Evolutionary conservation across 495 filamentous ascomycete species (phyloP).

Genomic region (Staphylotrichum tortipilum): DNA sequence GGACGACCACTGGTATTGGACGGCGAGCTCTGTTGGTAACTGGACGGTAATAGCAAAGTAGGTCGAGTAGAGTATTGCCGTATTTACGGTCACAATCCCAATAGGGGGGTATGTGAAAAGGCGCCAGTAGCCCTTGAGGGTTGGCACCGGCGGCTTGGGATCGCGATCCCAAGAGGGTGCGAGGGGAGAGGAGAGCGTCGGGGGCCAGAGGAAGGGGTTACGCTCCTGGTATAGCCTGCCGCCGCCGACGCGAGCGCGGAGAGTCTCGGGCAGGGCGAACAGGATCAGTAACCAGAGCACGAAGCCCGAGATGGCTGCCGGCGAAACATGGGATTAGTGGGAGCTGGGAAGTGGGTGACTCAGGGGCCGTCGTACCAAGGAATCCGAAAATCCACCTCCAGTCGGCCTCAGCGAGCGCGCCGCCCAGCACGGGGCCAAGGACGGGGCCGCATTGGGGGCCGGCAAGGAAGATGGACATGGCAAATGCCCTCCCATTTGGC

Average conservation of each 20-base stretch:
- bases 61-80: conserved; percentile 10
- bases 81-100: conserved; percentile 10
- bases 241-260: conserved; percentile 1
- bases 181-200: conserved; percentile 1
- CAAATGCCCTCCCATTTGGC: background rate
- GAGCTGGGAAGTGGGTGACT: background rate
- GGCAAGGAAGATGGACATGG: background rate
- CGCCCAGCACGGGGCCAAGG: no score
- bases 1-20: conserved; percentile 6
- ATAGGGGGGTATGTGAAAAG: conserved; percentile 7
- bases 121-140: conserved; percentile 7
- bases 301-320: conserved; percentile 5
- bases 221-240: background rate
- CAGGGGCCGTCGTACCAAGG: conserved; percentile 1
- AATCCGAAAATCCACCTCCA: conserved; percentile 9
- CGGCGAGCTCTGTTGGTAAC: background rate
- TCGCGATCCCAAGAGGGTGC: conserved; percentile 6
- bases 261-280: background rate
- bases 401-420: no score
- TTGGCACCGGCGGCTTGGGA: conserved; percentile 1
- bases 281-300: conserved; percentile 2
- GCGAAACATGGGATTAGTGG: background rate
- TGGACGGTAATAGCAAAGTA: conserved; percentile 12
- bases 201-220: conserved; percentile 5
- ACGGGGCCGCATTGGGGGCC: no score